Percentiles rank a stretch among this genome's conserved stretches.
Conservation (phyloP, 2,329 filamentous ascomycete species). For the Fusarium agapanthi region DNA sequence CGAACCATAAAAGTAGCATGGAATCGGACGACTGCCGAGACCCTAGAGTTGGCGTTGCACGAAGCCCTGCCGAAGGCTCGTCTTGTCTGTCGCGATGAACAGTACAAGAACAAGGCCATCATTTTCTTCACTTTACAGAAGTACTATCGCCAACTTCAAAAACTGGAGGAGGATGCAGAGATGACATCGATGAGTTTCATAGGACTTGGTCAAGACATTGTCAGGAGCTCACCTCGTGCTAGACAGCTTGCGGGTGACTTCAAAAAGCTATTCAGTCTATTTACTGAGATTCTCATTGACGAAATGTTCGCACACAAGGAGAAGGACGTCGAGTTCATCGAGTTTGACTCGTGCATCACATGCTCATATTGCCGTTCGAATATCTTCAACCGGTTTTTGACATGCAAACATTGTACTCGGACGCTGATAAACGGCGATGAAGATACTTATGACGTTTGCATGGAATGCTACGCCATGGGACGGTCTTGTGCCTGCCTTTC, state of each 20-base stretch:
- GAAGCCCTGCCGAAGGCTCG: constrained; percentile 90
- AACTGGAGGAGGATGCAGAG: constrained; percentile 60
- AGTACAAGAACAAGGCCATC: constrained; percentile 99
- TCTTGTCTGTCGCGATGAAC: constrained; percentile 94
- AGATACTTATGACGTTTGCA: constrained; percentile 94
- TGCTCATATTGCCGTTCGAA: constrained; percentile 97
- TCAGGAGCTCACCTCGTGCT: constrained; percentile 56
- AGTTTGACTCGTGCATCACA: constrained; percentile 90
- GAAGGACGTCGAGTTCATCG: constrained; percentile 75
- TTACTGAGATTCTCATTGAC: constrained; percentile 79
- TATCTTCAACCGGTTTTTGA: constrained; percentile 96
- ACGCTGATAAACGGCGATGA: constrained; percentile 72
- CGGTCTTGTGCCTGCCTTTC: constrained; percentile 91
- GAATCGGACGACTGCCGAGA: constrained; percentile 95
- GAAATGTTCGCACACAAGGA: constrained; percentile 84
- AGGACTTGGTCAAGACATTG: constrained; percentile 57
- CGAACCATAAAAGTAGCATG: constrained; percentile 97
- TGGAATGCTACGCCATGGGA: constrained; percentile 99
- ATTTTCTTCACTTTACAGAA: constrained; percentile 87
- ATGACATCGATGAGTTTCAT: constrained; percentile 57
- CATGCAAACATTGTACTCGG: constrained; percentile 84
- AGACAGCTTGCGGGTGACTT: constrained; percentile 85
- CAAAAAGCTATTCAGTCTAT: constrained; percentile 79
- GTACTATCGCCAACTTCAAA: constrained; percentile 71
- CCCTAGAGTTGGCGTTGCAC: constrained; percentile 82